Evolutionary conservation across 2,329 filamentous ascomycete genomes (phyloP), one percentile per base, ranked within the genome.

Genomic region (Paracoccidioides lutzii): DNA sequence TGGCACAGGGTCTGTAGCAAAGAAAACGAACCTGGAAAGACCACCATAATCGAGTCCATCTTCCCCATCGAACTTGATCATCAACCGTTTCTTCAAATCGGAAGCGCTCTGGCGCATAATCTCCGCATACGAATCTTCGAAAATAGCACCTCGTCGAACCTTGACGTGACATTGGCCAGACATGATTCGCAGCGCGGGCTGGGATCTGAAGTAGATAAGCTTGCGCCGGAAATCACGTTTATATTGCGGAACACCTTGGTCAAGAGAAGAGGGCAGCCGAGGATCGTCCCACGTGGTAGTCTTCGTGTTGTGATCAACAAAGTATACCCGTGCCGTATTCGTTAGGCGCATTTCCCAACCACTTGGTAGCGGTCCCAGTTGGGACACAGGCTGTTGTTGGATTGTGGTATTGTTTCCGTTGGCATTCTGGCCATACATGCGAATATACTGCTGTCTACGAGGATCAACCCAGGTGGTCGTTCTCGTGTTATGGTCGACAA

Each of bases 261-360:
- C 93, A 59, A 98, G 77, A 0, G 93, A 97, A 2, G 91, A 97
- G 30, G 93, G 93, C 63, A 98, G 76, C 67, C 93, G 83, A 40
- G 93, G 93, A 67, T 98, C 93, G 67, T 98, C 93, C 93, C 93
- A 98, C 0, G 93, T 98, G 3, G 93, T 98, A 0, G 93, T 98
- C 78, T 98, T 98, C 46, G 93, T 98, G 75, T 98, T 98, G 75
- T 98, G 93, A 67, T 98, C 93, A 46, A 98, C 93, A 71, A 98
- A 98, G 74, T 98, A 98, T 14, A 98, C 93, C 58, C 93, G 82
- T 33, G 93, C 93, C 12, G 93, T 98, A 72, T 98, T 97, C 54
- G 93, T 98, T 53, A 98, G 83, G 58, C 93, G 88, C 93, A 98
- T 98, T 78, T 98, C 93, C 93, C 93, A 98, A 2, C 93, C 93